Conservation (phyloP, 805 yeast genomes). For the Jamesozyma piceae region DNA sequence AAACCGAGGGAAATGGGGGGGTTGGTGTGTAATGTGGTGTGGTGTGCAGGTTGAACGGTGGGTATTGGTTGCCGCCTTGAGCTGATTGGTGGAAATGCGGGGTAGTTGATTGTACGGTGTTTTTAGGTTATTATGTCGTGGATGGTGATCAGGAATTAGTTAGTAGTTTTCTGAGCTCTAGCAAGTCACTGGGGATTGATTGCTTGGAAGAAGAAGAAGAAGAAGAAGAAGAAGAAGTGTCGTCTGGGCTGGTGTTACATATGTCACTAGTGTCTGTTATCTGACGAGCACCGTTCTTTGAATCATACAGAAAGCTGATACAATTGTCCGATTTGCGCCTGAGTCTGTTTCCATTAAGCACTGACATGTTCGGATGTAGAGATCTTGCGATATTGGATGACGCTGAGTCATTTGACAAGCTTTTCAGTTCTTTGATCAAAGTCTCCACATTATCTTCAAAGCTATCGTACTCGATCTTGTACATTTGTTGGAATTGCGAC, state of each 20-base stretch:
- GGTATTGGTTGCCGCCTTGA: too few species aligned
- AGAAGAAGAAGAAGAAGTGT: too few species aligned
- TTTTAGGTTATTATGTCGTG: too few species aligned
- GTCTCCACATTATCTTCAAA: neutral
- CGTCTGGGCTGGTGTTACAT: too few species aligned
- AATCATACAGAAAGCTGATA: neutral
- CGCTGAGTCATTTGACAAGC: neutral
- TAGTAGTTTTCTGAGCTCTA: neutral
- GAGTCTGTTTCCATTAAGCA: neutral
- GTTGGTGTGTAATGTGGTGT: too few species aligned
- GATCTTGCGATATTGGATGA: neutral
- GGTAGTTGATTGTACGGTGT: too few species aligned
- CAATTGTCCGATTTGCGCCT: neutral
- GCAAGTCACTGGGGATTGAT: neutral
- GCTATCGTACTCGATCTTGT: constrained; percentile 31
- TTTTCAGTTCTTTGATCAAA: neutral
- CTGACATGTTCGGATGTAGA: neutral
- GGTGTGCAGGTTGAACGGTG: too few species aligned
- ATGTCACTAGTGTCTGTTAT: neutral
- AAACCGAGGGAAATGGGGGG: too few species aligned
- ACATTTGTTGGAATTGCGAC: constrained; percentile 52
- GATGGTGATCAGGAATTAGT: too few species aligned
- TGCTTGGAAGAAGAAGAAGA: neutral
- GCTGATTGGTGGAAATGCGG: too few species aligned
- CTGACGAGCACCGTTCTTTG: neutral